phyloP scores from a whole-genome alignment of 345 rosid species.

The Moringa oleifera region DNA sequence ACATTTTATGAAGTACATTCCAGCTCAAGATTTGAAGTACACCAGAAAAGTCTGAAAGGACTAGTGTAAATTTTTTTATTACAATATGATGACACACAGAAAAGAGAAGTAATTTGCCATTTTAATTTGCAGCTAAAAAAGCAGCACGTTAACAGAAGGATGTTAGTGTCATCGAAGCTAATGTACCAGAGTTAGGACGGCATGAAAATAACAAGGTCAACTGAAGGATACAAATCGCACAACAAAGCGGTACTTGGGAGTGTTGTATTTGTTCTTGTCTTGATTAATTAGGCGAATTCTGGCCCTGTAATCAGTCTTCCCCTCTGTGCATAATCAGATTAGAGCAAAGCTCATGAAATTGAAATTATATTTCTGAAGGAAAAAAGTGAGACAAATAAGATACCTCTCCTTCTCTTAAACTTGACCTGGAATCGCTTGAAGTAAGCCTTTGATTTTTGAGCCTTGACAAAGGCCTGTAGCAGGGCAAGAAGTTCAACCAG shows the following conservation, averaged over 20 bases:
- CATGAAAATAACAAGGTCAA: not conserved
- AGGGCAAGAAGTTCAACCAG: not conserved
- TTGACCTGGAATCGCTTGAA: constrained; percentile 76
- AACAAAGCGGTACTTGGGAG: constrained; percentile 74
- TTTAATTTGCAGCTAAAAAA: no score
- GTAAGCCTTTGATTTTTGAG: constrained; percentile 56
- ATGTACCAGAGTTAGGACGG: not conserved
- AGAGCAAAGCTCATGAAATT: not conserved
- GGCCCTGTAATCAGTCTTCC: constrained; percentile 87
- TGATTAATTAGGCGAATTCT: constrained; percentile 78
- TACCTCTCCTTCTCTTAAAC: constrained; percentile 73
- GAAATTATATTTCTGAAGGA: not conserved
- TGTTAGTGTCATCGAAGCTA: no score
- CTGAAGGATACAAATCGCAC: constrained; percentile 65
- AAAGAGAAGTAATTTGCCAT: no score
- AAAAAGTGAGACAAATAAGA: not conserved
- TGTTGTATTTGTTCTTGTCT: constrained; percentile 81
- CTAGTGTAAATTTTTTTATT: no score
- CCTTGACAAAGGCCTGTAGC: constrained; percentile 50
- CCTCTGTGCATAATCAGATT: constrained; percentile 31
- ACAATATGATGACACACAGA: no score
- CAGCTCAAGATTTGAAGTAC: no score
- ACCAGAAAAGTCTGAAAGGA: no score
- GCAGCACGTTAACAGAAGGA: no score
- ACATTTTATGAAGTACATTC: no score